Base-by-base conservation (phyloP, 331 rosid species). In the Saraca asoca region DNA sequence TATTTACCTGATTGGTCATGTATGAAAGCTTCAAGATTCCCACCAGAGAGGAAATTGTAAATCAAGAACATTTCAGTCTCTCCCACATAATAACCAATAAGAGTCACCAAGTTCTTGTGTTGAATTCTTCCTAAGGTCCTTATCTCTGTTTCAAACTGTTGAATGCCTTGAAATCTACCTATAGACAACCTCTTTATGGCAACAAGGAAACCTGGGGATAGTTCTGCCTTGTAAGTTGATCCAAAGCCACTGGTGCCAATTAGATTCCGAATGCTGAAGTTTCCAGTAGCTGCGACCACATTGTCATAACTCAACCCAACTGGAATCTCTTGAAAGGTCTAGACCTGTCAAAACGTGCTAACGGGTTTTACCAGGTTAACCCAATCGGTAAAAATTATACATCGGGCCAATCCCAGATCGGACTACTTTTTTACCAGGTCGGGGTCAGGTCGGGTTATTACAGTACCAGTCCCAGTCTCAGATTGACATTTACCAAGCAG, bases 181-280 rank as follows among this genome's bases (percentile, higher is more conserved):
- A 82, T 73, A 17, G 75, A 72, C 72, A 82, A 69, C 57, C 82
- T 76, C 78, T 82, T 82, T 52, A 82, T 68, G 68, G 87, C 87
- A 65, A 82, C 84, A 38, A 69, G 68, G 66, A 76, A 79, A 49
- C 76, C 82, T 12, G 84, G 84, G 15, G 58, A 70, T n/a, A 79
- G 71, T 70, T 82, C 84, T 64, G 80, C 87, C 82, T 79, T 82
- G 82, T 79, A 82, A 0, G 87, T 82, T 42, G 87, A 82, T 17
- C 87, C 87, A 64, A 82, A 82, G 13, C 87, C 84, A 7, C 87
- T 84, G 2, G 82, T 76, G 24, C 87, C 87, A 3, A 79, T 82
- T 33, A 79, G 80, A 76, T 79, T 69, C 58, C 73, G 78, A 44
- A 82, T 74, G 80, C 87, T 82, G 80, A 82, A 82, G 64, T 82